Base-by-base conservation (phyloP, 2,329 filamentous ascomycete genomes). In the Fusarium torulosum region DNA sequence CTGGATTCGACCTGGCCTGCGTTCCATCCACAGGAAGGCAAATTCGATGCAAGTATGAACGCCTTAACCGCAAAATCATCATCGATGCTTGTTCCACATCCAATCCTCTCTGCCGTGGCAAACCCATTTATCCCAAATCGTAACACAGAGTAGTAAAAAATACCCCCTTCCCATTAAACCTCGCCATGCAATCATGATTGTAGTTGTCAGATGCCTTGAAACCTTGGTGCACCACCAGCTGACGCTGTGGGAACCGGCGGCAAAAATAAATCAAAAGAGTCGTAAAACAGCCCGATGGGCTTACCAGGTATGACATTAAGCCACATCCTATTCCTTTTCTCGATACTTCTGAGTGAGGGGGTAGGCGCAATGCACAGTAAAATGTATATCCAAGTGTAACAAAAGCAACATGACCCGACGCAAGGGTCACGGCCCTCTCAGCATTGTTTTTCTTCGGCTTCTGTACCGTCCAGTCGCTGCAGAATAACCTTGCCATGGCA, bases 1-100 rank as follows among this genome's bases (percentile, higher is more conserved):
- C 33, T 7, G 31, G 15, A 35, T 17, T 53, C 23, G n/a, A 40
- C 50, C 65, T 53, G 38, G 50, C 50, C 61, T 50, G 49, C 43
- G 61, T 59, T 45, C 54, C 52, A 69, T 60, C 60, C 55, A 53
- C 62, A 60, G 41, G 56, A 59, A 60, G 58, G 69, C 57, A 62
- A 59, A 57, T 31, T 47, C 49, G 38, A 65, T 71, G 58, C 61
- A 66, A 64, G 46, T 52, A 58, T 56, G 37, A 59, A 57, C 62
- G 66, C 71, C 69, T 66, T 70, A 50, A 53, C 58, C 63, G 56
- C 59, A 63, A 63, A 73, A 64, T 65, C 71, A 72, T 67, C 66
- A 70, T 23, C 41, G 33, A 33, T 69, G 19, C 49, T 59, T 47
- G 31, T 40, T 38, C 59, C 55, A 27, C 59, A 44, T 59, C 63